Evolutionary conservation across 345 rosid species (phyloP), one percentile per base, ranked within the genome.

Genomic region (Euphorbia pulcherrima): DNA sequence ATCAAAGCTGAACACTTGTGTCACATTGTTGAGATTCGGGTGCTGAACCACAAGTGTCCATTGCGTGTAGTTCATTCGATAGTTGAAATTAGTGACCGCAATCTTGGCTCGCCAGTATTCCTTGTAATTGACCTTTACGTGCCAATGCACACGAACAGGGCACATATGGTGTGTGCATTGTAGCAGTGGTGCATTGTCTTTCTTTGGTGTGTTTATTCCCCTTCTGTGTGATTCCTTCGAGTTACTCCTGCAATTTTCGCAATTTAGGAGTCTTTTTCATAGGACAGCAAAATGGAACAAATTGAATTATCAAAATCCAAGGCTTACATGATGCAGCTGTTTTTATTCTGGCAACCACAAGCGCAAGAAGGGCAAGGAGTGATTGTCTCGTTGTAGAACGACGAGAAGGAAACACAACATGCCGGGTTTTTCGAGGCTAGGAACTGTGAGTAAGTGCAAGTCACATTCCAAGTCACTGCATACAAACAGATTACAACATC

Each of bases 91-190:
- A 9, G 90, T 84, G 37, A 86, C 60, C 12, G 90, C 82, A 26
- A 86, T 13, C 90, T 86, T 86, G 6, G 75, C 88, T 0, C 88
- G 90, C 88, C 88, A 84, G 54, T 82, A 86, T 13, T 86, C 88
- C 64, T 50, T 79, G 65, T 86, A 86, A 65, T 84, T 84, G 71
- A 77, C 59, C 80, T 86, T 86, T 29, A 86, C 85, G 68, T 86
- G 88, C 88, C 90, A 84, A 53, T 86, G 90, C 30, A 86, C 90
- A 44, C 84, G 73, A 47, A 84, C 50, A 0, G 90, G 88, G 74
- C 90, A 86, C 90, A 86, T 86, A 53, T 86, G 90, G 57, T 80
- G 85, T 0, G 90, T 86, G 78, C 90, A 84, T 73, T 82, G 88
- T 4, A 86, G 78, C 76, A 86, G 70, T 21, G 85, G 86, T n/a